Evolutionary conservation across 331 rosid genomes (phyloP), one percentile per base, ranked within the genome.

Genomic region (Ulmus americana): DNA sequence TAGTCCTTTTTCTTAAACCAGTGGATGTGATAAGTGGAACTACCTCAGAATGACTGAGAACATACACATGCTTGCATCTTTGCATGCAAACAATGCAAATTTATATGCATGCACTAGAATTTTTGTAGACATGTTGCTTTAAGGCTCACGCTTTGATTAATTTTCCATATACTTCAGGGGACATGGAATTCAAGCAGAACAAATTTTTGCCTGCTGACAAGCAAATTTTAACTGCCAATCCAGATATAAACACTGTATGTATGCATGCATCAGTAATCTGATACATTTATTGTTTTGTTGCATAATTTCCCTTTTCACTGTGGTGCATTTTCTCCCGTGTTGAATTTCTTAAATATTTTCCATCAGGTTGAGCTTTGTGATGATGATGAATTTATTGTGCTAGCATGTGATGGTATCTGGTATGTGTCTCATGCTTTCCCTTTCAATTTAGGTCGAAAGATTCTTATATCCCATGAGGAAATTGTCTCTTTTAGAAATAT

Each of bases 381-480:
- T 8, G 96, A 89, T 41, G 98, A 89, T 52, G 95, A 92, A 63
- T 92, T 92, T 82, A 59, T 92, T n/a, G 98, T 85, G 77, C 73
- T 92, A 47, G 98, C 97, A 43, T 92, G 98, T 76, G 98, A 92
- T 80, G 98, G 98, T 44, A 82, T 92, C 76, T 92, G 98, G 98
- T 92, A 85, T 70, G 83, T 45, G 40, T 79, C 70, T 43, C 68
- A n/a, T 22, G 42, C 46, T 76, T 71, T 67, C 40, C 18, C 42
- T 41, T 8, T 18, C 1, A 48, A n/a, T 66, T 45, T 64, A 40
- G 11, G 28, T 35, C 40, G 14, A 38, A 68, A 38, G 35, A 39
- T 58, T 65, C 39, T 57, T 43, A 45, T 55, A 39, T 55, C 50
- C 45, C 61, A 53, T 40, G 48, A 70, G 45, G 59, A 48, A 41